Evolutionary conservation across 352 stramenopile genomes (phyloP).

Genomic region (Aphanomyces invadans): DNA sequence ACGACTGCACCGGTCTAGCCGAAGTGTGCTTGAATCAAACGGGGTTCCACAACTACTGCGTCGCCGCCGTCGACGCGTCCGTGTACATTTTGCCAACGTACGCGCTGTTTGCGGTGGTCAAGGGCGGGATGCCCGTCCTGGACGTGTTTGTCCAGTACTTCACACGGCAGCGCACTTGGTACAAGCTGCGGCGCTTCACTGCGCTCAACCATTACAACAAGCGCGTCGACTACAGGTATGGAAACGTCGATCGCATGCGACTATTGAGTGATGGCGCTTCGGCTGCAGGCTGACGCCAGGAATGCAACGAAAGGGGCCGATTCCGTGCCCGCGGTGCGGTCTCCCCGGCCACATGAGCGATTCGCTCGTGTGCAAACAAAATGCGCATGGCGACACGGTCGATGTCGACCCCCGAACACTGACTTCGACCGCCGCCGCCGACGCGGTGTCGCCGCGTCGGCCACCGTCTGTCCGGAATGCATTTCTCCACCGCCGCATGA

Average conservation of each 20-base stretch:
- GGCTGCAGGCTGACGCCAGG: slow-evolving; percentile 31
- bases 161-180: slow-evolving; percentile 39
- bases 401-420: too few species aligned
- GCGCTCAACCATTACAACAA: slow-evolving; percentile 50
- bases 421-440: background rate
- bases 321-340: slow-evolving; percentile 49
- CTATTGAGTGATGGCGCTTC: too few species aligned
- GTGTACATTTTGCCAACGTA: slow-evolving; percentile 31
- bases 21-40: slow-evolving; percentile 35
- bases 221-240: slow-evolving; percentile 30
- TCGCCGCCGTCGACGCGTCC: slow-evolving; percentile 29
- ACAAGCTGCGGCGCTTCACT: slow-evolving; percentile 47
- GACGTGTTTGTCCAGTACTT: slow-evolving; percentile 38
- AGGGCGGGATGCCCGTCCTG: slow-evolving; percentile 33
- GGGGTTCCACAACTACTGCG: slow-evolving; percentile 42
- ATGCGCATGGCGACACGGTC: background rate
- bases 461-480: slow-evolving; percentile 25
- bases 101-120: slow-evolving; percentile 34
- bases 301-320: slow-evolving; percentile 39
- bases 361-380: slow-evolving; percentile 36
- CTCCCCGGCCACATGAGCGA: slow-evolving; percentile 46
- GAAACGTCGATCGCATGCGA: too few species aligned
- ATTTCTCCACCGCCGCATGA: slow-evolving; percentile 23
- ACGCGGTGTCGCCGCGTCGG: too few species aligned
- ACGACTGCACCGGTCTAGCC: slow-evolving; percentile 39